These are phyloP conservation scores for Vanilla planifolia DNA, from an alignment of 106 monocot genomes.

Conservation along the genomic window DNA sequence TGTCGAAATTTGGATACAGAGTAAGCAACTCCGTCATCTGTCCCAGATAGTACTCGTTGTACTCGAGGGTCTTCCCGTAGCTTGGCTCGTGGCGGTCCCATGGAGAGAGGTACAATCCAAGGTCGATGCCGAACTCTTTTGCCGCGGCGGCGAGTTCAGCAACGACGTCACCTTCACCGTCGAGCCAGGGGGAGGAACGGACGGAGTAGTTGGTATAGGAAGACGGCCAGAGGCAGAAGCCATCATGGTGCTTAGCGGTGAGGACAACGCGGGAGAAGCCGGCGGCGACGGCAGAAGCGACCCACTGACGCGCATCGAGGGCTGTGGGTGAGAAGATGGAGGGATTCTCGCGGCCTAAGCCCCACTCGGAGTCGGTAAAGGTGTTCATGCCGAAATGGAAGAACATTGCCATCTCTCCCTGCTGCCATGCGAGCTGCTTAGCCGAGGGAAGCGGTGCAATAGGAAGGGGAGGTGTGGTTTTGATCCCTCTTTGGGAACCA, in stretches of 20 bases:
- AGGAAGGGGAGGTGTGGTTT: constrained; percentile 71
- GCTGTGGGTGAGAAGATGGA: constrained; percentile 47
- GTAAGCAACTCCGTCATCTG: constrained; percentile 92
- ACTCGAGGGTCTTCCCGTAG: constrained; percentile 66
- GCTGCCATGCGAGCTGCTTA: constrained; percentile 75
- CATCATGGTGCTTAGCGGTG: constrained; percentile 97
- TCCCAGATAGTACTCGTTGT: constrained; percentile 80
- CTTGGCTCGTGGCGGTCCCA: constrained; percentile 84
- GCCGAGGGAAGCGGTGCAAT: constrained; percentile 60
- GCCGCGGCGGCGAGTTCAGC: constrained; percentile 64
- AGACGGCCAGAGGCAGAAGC: constrained; percentile 98
- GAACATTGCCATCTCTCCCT: constrained; percentile 83
- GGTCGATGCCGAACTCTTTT: constrained; percentile 43
- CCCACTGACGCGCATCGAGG: constrained; percentile 84
- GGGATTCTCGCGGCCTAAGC: constrained; percentile 55
- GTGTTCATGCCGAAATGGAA: constrained; percentile 97
- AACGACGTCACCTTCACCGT: constrained; percentile 76
- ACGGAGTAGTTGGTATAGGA: constrained; percentile 87
- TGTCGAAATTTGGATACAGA: too few species aligned
- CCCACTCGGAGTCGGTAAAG: constrained; percentile 98
- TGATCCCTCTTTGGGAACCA: neutral
- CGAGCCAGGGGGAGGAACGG: constrained; percentile 42
- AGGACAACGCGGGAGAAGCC: constrained; percentile 72
- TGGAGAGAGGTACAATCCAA: constrained; percentile 86
- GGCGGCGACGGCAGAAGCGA: constrained; percentile 26